Evolutionary conservation across 345 rosid genomes (phyloP), one percentile per base, ranked within the genome.

Genomic region (Reutealis trisperma): DNA sequence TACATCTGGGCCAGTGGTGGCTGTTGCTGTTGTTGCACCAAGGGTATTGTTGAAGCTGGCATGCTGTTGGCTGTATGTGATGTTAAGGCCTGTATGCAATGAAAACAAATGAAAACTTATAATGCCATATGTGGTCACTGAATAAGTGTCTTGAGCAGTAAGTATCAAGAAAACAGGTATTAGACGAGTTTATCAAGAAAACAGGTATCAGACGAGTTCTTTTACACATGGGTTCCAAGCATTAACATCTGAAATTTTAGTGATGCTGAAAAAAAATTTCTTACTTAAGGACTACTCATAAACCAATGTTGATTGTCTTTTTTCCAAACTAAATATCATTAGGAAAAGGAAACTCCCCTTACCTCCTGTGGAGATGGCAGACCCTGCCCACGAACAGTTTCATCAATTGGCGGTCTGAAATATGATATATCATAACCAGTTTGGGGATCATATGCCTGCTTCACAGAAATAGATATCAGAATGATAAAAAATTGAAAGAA

Each of bases 291-390:
- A 16, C 18, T 10, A 51, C 3, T 12, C 16, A 51, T 51, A 51
- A 51, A 51, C 15, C 18, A 51, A 16, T 51, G 4, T 11, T 16
- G 16, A 59, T 24, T 59, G 10, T 12, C 44, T 3, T 32, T 63
- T 63, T 5, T 42, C n/a, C 67, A 63, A 14, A 30, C 34, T n/a
- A 18, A 68, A 30, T 32, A 59, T 18, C 63, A 32, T 32, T 37
- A 25, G 8, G 3, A 3, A 55, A 10, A 34, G 27, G 63, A 19
- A 58, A 54, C 72, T 76, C 4, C 41, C 41, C 37, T 79, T 84
- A 95, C 99, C 97, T 95, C 99, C 55, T 85, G 96, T 59, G 89
- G 88, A 64, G 89, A 87, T 63, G 85, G 89, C 13, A 88, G 84
- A 70, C 89, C 90, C 79, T 87, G 98, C 42, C 86, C 92, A 12